Conservation (phyloP, 345 rosid genomes). For the Arabidopsis arenosa region DNA sequence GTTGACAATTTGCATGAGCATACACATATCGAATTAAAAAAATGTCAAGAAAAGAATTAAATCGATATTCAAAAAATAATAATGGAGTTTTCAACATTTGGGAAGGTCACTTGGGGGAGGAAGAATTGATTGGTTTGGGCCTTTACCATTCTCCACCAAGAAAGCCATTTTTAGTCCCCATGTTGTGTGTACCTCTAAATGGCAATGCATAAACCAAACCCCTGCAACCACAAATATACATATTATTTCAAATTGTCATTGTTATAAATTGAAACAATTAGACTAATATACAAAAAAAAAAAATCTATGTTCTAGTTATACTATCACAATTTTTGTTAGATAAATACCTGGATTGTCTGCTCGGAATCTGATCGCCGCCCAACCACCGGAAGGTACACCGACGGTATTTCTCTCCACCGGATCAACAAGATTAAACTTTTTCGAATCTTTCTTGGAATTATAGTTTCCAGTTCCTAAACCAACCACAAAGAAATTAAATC, state of each 20-base stretch:
- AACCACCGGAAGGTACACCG: constrained; percentile 90
- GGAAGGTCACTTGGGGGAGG: constrained; percentile 96
- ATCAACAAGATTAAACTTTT: constrained; percentile 78
- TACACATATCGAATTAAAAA: constrained; percentile 18
- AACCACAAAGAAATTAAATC: constrained; percentile 80
- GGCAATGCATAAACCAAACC: constrained; percentile 52
- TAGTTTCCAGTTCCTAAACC: constrained; percentile 84
- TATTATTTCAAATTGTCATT: background rate
- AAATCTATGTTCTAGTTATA: background rate
- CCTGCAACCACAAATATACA: constrained; percentile 40
- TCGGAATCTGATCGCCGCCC: constrained; percentile 81
- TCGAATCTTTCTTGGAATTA: constrained; percentile 56
- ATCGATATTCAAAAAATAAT: constrained; percentile 11
- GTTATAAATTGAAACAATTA: background rate
- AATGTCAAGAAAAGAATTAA: constrained; percentile 19
- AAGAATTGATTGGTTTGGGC: constrained; percentile 73
- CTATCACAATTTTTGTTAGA: background rate
- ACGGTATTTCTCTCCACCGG: constrained; percentile 94
- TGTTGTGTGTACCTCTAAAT: constrained; percentile 72
- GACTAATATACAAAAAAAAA: constrained; percentile 3
- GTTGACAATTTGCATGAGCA: constrained; percentile 24
- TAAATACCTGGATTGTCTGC: constrained; percentile 91
- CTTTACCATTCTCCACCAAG: constrained; percentile 89
- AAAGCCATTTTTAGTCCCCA: constrained; percentile 99
- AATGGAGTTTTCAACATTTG: constrained; percentile 55